A percentile compares a stretch with the other conserved stretches of the same genome.
These are phyloP conservation scores for Botrytis squamosa DNA, from an alignment of 2,329 filamentous ascomycete species.

Conservation along the genomic window DNA sequence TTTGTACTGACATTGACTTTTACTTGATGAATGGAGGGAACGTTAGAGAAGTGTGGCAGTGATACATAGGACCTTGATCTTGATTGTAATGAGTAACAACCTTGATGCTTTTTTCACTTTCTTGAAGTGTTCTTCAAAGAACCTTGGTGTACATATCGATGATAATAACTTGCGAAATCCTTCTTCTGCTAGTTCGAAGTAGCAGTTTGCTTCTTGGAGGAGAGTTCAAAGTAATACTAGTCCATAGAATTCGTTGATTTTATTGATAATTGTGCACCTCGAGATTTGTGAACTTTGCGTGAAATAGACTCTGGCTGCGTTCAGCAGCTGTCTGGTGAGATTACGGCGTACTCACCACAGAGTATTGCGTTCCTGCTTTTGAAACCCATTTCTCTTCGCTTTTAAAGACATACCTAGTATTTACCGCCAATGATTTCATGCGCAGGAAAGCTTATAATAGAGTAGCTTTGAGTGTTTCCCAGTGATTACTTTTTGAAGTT, in stretches of 20 bases:
- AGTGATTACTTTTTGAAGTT: neutral
- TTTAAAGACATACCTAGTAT: neutral
- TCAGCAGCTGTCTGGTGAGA: neutral
- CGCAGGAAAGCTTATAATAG: rapidly evolving
- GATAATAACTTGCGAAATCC: neutral
- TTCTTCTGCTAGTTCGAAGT: neutral
- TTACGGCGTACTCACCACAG: neutral
- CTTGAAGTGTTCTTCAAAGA: neutral
- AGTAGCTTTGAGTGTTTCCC: too few species aligned
- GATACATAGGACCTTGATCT: neutral
- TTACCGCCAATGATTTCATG: neutral
- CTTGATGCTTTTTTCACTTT: neutral
- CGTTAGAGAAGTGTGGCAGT: neutral
- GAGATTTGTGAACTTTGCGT: neutral
- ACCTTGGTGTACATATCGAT: neutral
- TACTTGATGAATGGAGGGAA: neutral
- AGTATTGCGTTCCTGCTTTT: rapidly evolving
- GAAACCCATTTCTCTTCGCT: neutral
- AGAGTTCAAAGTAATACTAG: neutral
- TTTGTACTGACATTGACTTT: neutral
- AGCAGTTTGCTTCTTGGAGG: neutral
- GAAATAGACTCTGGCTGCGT: neutral
- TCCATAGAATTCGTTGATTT: too few species aligned
- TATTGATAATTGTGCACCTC: neutral
- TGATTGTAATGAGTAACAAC: neutral